Evolutionary conservation across 2,329 filamentous ascomycete genomes (phyloP).

Genomic region (Ciborinia camelliae): DNA sequence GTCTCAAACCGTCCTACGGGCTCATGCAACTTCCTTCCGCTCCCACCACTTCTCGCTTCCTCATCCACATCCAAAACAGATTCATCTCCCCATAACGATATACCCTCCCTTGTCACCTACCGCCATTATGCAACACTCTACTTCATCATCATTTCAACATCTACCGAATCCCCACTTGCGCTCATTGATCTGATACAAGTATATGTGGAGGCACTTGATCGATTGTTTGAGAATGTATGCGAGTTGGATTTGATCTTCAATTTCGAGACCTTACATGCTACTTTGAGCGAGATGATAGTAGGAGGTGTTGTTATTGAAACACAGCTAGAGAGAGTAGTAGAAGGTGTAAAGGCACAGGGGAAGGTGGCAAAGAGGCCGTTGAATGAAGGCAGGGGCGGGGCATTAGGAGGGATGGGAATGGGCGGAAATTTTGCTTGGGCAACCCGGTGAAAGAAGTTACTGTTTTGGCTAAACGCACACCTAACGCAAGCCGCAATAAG

Average conservation of each 20-base stretch:
- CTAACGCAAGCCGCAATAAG: not conserved
- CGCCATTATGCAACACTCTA: slow-evolving; percentile 97
- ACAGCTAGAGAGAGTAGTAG: slow-evolving; percentile 80
- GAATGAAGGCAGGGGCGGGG: slow-evolving; percentile 59
- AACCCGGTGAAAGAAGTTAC: slow-evolving; percentile 29
- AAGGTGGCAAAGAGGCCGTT: slow-evolving; percentile 75
- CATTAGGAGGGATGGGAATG: slow-evolving; percentile 40
- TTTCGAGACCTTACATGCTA: slow-evolving; percentile 92
- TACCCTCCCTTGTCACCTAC: slow-evolving; percentile 93
- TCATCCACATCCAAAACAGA: slow-evolving; percentile 66
- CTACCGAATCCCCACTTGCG: slow-evolving; percentile 91
- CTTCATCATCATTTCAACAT: slow-evolving; percentile 97
- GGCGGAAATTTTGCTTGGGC: slow-evolving; percentile 38
- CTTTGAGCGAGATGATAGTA: slow-evolving; percentile 89
- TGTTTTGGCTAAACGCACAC: not conserved
- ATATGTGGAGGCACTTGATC: slow-evolving; percentile 92
- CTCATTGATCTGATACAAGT: slow-evolving; percentile 97
- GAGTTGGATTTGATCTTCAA: slow-evolving; percentile 98
- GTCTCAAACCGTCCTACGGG: slow-evolving; percentile 88
- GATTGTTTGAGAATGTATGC: slow-evolving; percentile 97
- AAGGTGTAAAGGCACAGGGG: slow-evolving; percentile 75
- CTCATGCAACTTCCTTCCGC: slow-evolving; percentile 94
- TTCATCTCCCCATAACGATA: slow-evolving; percentile 71
- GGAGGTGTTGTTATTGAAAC: slow-evolving; percentile 95
- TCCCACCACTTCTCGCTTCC: slow-evolving; percentile 61